A percentile compares a stretch with the other conserved stretches of the same genome.
These are phyloP conservation scores for Mortierella sp. DNA, from an alignment of 371 early-diverging fungal genomes.

Conservation along the genomic window DNA sequence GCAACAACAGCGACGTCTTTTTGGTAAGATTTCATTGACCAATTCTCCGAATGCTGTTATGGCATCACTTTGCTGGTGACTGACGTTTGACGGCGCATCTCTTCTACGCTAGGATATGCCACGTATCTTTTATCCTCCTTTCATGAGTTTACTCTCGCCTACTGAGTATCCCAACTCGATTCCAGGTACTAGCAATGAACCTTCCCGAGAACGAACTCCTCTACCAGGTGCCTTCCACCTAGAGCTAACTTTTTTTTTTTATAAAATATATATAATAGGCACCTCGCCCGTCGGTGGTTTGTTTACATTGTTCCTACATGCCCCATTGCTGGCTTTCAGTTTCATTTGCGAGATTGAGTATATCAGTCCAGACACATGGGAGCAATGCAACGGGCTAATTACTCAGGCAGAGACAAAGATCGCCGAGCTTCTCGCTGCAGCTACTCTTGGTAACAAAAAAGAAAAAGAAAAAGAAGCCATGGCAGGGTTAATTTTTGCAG, in stretches of 20 bases:
- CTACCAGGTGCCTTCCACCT: neutral
- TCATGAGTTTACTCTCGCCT: slow-evolving; percentile 92
- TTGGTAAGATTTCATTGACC: slow-evolving; percentile 54
- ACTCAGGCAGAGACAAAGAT: slow-evolving; percentile 62
- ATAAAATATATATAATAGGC: slow-evolving; percentile 53
- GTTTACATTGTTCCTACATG: slow-evolving; percentile 92
- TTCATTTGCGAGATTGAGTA: slow-evolving; percentile 73
- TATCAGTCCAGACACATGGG: slow-evolving; percentile 70
- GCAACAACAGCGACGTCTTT: slow-evolving; percentile 84
- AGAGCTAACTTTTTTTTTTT: neutral
- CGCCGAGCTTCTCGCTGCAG: slow-evolving; percentile 60
- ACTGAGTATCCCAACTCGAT: slow-evolving; percentile 83
- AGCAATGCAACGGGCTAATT: slow-evolving; percentile 61
- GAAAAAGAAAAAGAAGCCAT: neutral
- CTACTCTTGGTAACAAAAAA: slow-evolving; percentile 57
- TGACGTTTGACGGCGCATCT: neutral
- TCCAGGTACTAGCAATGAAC: slow-evolving; percentile 60
- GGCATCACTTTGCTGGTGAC: neutral
- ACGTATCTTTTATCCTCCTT: slow-evolving; percentile 86
- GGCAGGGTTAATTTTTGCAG: neutral
- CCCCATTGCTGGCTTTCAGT: slow-evolving; percentile 79
- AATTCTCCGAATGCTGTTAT: neutral
- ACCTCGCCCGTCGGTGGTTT: slow-evolving; percentile 87
- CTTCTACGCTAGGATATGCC: slow-evolving; percentile 61
- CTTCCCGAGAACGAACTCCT: too few species aligned